phyloP scores from a whole-genome alignment of 2,329 filamentous ascomycete genomes.

The Podosphaera xanthii region DNA sequence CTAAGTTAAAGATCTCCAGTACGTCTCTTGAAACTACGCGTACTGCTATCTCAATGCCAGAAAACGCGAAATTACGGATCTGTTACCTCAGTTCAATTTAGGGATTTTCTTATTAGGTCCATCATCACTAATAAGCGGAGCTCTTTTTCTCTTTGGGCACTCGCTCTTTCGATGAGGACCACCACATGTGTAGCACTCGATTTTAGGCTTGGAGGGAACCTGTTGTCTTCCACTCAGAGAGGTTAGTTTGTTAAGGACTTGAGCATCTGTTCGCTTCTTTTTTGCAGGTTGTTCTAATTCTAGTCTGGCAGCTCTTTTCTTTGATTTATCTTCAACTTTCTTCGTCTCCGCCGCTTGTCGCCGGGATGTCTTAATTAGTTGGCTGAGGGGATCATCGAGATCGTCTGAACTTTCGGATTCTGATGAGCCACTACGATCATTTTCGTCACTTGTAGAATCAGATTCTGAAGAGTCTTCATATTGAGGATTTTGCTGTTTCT shows the following conservation, averaged over 20 bases:
- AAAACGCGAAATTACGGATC: no score
- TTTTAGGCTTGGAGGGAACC: constrained; percentile 11
- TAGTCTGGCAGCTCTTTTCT: constrained; percentile 24
- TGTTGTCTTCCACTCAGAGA: constrained; percentile 31
- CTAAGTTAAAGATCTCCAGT: no score
- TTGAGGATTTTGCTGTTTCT: constrained; percentile 19
- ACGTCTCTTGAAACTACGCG: no score
- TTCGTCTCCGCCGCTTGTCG: constrained; percentile 21
- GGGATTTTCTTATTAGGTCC: background rate
- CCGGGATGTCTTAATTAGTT: constrained; percentile 22
- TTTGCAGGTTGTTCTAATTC: constrained; percentile 30
- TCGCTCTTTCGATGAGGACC: constrained; percentile 32
- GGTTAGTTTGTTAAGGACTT: constrained; percentile 38
- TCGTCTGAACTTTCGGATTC: constrained; percentile 14
- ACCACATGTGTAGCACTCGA: constrained; percentile 34
- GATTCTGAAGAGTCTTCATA: constrained; percentile 14
- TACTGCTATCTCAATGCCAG: no score
- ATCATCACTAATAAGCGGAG: background rate
- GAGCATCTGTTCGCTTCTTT: constrained; percentile 38
- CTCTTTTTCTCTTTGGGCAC: constrained; percentile 22
- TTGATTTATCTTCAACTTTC: constrained; percentile 22
- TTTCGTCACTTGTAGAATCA: constrained; percentile 17
- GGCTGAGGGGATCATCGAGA: constrained; percentile 21
- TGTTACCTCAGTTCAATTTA: background rate
- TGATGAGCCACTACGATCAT: constrained; percentile 13